These are phyloP conservation scores for Aurifilum marmelostoma DNA, from an alignment of 2,329 filamentous ascomycete genomes.

Conservation along the genomic window DNA sequence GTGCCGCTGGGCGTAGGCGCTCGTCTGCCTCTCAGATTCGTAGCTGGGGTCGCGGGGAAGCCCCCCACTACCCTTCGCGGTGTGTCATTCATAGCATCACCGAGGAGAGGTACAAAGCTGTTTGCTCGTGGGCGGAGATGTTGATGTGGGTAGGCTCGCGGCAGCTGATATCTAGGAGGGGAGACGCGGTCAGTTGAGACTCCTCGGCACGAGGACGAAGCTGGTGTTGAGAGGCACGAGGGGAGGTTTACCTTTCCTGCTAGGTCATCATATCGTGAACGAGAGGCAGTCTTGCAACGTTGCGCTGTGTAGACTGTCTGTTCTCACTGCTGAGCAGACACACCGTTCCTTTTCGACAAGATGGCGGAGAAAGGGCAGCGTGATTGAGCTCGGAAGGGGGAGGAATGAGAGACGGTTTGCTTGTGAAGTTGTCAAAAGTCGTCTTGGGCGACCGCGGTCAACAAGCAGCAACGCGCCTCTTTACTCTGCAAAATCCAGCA, in stretches of 20 bases:
- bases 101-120: slow-evolving; percentile 10
- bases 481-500: slow-evolving; percentile 17
- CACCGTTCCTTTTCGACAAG: neutral
- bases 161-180: slow-evolving; percentile 27
- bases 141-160: slow-evolving; percentile 24
- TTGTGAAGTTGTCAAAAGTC: slow-evolving; percentile 17
- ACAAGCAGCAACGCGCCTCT: slow-evolving; percentile 19
- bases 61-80: slow-evolving; percentile 28
- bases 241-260: slow-evolving; percentile 22
- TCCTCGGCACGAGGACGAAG: slow-evolving; percentile 1
- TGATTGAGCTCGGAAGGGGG: neutral
- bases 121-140: slow-evolving; percentile 4
- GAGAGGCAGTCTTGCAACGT: slow-evolving; percentile 13
- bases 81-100: slow-evolving; percentile 31
- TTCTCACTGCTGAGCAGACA: slow-evolving; percentile 3
- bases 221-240: neutral
- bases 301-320: neutral
- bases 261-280: slow-evolving; percentile 29
- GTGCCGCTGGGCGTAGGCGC: slow-evolving; percentile 22
- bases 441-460: slow-evolving; percentile 13
- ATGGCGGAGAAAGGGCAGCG: neutral
- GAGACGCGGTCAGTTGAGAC: slow-evolving; percentile 11
- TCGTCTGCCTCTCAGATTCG: slow-evolving; percentile 29
- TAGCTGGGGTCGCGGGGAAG: slow-evolving; percentile 29
- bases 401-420: neutral